Base-by-base conservation (phyloP, 768 basidiomycete genomes). In the Pholiota molesta region DNA sequence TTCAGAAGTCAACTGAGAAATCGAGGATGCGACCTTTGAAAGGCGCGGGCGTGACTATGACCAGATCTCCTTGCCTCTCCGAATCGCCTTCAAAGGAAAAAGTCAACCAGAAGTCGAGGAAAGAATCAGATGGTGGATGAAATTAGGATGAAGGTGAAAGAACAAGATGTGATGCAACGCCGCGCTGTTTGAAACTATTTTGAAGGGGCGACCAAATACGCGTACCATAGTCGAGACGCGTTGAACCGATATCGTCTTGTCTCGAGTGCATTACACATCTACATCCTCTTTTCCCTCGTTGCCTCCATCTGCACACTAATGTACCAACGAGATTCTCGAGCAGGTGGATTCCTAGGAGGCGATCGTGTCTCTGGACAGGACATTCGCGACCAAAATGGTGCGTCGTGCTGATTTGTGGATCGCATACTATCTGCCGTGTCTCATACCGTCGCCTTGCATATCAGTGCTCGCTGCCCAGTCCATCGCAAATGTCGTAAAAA, bases 401-500 rank as follows among this genome's bases (percentile, higher is more conserved):
- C 65, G 81, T 72, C 28, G n/a, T 62, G 39, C 37, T 51, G 40
- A 55, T 47, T 39, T 59, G 37, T 47, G 47, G 28, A 53, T 60
- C 42, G 45, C 23, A 52, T 13, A 40, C 9, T 55, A 39, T 62
- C 57, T 31, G 35, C 52, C 56, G 53, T 57, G 52, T 62, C 62
- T 66, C 54, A 59, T 65, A 31, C 28, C 49, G n/a, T 60, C 68
- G 45, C 66, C 62, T 55, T 21, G 21, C 29, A n/a, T 45, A 23
- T 45, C 35, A 97, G 97, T 99, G 69, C 86, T 94, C 70, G 97
- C 97, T 49, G 97, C 96, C 51, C 90, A 93, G 72, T 90, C 97
- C 6, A 97, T 99, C 71, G 95, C 97, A 62, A 99, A 99, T 77
- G 91, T 99, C 69, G 88, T 99, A 42, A 97, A 96, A 84, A 97